Evolutionary conservation across 1,139 yeast species (phyloP).

Genomic region (Nakaseomyces sp.): DNA sequence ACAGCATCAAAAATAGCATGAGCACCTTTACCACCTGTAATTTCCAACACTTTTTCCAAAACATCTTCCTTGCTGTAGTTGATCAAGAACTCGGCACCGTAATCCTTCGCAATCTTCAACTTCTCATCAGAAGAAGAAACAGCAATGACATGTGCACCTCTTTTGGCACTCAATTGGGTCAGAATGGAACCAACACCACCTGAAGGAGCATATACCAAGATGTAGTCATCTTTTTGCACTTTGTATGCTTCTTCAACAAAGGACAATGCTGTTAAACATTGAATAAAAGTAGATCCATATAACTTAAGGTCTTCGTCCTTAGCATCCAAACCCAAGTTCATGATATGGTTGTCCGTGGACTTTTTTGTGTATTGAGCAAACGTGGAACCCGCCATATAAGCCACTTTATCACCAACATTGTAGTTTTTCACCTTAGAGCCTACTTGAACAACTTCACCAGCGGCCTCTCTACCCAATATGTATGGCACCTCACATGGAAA

Average conservation of each 20-base stretch:
- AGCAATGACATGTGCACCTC: conserved; percentile 78
- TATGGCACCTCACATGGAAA: conserved; percentile 51
- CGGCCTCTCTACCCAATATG: conserved; percentile 74
- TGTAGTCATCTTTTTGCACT: conserved; percentile 58
- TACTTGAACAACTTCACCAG: conserved; percentile 62
- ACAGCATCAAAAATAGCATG: conserved; percentile 69
- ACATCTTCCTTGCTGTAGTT: conserved; percentile 47
- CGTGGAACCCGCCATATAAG: conserved; percentile 43
- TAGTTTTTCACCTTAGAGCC: conserved; percentile 52
- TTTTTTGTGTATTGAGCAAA: conserved; percentile 67
- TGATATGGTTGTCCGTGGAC: conserved; percentile 32
- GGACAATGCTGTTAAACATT: conserved; percentile 73
- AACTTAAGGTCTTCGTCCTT: conserved; percentile 41
- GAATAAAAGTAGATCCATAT: conserved; percentile 56
- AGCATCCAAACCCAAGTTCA: conserved; percentile 43
- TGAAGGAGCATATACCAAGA: conserved; percentile 85
- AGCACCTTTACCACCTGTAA: conserved; percentile 67
- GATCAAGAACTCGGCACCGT: conserved; percentile 70
- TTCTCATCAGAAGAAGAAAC: conserved; percentile 70
- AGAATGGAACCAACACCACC: conserved; percentile 82
- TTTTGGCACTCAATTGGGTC: conserved; percentile 49
- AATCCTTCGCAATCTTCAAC: conserved; percentile 46
- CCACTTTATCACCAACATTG: conserved; percentile 66
- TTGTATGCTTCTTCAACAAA: conserved; percentile 56
- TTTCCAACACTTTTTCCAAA: conserved; percentile 48